Percentiles rank a stretch among this genome's conserved stretches.
phyloP scores from a whole-genome alignment of 352 stramenopile genomes.

The Globisporangium solare region DNA sequence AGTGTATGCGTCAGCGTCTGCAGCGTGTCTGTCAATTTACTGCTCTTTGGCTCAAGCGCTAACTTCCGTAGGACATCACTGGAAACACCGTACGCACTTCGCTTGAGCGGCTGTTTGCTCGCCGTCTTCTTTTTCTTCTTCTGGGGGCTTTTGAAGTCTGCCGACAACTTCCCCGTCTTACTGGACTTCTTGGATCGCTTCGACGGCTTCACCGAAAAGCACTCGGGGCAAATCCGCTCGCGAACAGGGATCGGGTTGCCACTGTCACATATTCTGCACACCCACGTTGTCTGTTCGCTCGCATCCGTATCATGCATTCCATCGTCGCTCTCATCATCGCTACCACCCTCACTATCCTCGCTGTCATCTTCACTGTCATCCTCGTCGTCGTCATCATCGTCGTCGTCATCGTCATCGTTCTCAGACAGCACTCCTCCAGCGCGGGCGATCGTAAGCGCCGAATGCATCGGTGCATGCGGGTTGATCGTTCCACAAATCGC shows the following conservation, averaged over 20 bases:
- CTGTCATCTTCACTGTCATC: conserved; percentile 17
- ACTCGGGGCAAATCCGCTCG: conserved; percentile 32
- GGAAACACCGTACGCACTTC: conserved; percentile 64
- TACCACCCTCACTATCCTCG: conserved; percentile 29
- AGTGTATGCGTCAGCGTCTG: conserved; percentile 80
- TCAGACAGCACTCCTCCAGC: conserved; percentile 17
- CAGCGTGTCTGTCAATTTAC: conserved; percentile 58
- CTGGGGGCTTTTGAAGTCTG: too few relatives aligned
- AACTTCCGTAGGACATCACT: conserved; percentile 59
- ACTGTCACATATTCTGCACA: conserved; percentile 26
- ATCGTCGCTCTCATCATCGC: conserved; percentile 26
- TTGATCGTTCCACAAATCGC: conserved; percentile 64
- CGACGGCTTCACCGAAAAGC: conserved; percentile 22
- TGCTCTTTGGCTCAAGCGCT: conserved; percentile 34
- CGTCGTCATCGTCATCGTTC: conserved; percentile 13
- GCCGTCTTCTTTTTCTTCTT: conserved; percentile 27
- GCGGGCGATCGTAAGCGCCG: conserved; percentile 35
- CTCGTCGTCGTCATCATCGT: conserved; percentile 16
- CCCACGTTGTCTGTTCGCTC: conserved; percentile 22
- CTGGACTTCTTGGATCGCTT: conserved; percentile 16
- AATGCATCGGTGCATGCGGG: conserved; percentile 32
- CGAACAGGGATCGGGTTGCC: conserved; percentile 10
- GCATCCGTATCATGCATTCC: conserved; percentile 11
- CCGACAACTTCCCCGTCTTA: conserved; percentile 18
- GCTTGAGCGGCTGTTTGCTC: conserved; percentile 24